phyloP scores from a whole-genome alignment of 306 rosid species.

The Vigna reflexopilosa region DNA sequence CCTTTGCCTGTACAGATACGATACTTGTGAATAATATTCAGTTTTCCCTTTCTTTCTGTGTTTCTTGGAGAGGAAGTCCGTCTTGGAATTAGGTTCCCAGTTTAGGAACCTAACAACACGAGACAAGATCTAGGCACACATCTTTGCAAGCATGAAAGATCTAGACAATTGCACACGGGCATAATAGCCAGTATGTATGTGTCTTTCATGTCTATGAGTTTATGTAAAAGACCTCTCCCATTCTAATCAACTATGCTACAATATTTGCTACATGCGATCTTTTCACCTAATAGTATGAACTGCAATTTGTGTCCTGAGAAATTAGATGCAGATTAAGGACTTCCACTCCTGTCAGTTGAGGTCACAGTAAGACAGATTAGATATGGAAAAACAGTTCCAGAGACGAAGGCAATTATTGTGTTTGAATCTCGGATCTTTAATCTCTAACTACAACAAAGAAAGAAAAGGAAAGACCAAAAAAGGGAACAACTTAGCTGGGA shows the following conservation, averaged over 20 bases:
- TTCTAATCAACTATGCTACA: conserved; percentile 5
- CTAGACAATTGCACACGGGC: background rate
- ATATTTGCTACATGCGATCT: background rate
- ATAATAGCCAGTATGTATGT: conserved; percentile 5
- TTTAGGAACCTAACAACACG: background rate
- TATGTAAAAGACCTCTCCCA: background rate
- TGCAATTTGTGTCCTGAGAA: background rate
- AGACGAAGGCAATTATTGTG: background rate
- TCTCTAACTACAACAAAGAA: background rate
- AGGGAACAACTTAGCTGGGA: too few relatives aligned
- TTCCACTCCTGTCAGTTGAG: background rate
- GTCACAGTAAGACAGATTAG: background rate
- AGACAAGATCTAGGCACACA: background rate
- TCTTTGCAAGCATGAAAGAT: too few relatives aligned
- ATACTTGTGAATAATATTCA: too few relatives aligned
- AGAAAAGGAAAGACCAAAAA: background rate
- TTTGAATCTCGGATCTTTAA: conserved; percentile 2
- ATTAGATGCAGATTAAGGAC: conserved; percentile 12
- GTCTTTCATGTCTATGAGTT: background rate
- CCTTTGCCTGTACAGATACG: too few relatives aligned
- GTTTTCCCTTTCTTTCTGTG: too few relatives aligned
- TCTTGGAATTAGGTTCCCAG: too few relatives aligned
- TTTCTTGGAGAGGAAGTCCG: too few relatives aligned
- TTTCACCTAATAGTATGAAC: background rate
- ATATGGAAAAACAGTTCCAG: background rate